Percentiles rank a stretch among this genome's conserved stretches.
These are phyloP conservation scores for Parmales sp. DNA, from an alignment of 108 stramenopile genomes.

Conservation along the genomic window DNA sequence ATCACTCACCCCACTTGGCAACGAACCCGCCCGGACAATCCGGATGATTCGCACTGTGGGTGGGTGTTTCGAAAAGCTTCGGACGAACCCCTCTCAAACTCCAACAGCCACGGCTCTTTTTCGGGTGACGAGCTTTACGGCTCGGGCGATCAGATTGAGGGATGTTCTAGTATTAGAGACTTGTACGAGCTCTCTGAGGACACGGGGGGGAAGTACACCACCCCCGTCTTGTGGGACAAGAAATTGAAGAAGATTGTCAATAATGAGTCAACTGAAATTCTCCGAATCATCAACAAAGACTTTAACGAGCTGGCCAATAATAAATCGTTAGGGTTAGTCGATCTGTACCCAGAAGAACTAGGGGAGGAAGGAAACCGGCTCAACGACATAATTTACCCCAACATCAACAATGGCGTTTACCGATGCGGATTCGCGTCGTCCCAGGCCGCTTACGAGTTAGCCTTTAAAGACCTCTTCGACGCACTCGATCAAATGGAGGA, in stretches of 20 bases:
- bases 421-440: slow-evolving; percentile 88
- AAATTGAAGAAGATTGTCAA: slow-evolving; percentile 85
- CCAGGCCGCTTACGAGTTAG: slow-evolving; percentile 81
- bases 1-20: no score
- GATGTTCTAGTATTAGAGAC: no score
- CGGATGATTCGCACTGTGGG: no score
- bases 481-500: slow-evolving; percentile 75
- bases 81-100: no score
- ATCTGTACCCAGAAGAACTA: slow-evolving; percentile 77
- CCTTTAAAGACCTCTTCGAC: slow-evolving; percentile 72
- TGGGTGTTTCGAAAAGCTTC: no score
- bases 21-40: no score
- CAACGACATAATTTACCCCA: slow-evolving; percentile 78
- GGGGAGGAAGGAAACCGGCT: slow-evolving; percentile 63
- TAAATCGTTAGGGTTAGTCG: no score
- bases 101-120: no score
- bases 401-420: slow-evolving; percentile 93
- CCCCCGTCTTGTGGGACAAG: slow-evolving; percentile 92
- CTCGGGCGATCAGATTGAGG: no score
- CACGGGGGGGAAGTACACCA: no score
- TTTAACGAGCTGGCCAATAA: slow-evolving; percentile 68
- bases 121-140: no score
- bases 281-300: slow-evolving; percentile 85
- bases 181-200: no score
- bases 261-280: slow-evolving; percentile 94